Evolutionary conservation across 1,284 basidiomycete species (phyloP), one percentile per base, ranked within the genome.

Genomic region (Laetiporus sulphureus): DNA sequence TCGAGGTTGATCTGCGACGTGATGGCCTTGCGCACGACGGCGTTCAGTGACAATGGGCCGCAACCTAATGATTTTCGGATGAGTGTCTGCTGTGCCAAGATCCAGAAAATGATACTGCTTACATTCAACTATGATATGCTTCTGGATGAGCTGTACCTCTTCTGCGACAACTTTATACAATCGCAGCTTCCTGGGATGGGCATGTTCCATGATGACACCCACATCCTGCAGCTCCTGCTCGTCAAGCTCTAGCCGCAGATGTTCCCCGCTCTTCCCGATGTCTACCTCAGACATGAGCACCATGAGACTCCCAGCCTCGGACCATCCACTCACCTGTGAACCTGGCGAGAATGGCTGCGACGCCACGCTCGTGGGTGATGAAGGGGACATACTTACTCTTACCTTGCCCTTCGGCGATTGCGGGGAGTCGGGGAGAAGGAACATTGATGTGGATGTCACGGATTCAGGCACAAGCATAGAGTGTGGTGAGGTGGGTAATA

Each of bases 121-220:
- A 77, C 83, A 85, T 23, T 79, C 81, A 36, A 89, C 84, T 32
- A 83, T 66, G 34, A 85, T 59, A 8, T 74, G 63, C 4, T 83
- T 85, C 48, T 67, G 58, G 4, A 79, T 69, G 5, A 52, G 48
- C 36, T 73, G 68, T 4, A 84, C 73, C 58, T 90, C 88, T 42
- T 85, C 79, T 11, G 70, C 68, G 13, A 91, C 58, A 35, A 90
- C 75, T 36, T 69, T 64, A 37, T 79, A 74, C 36, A 89, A 59
- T 51, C 75, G 80, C n/a, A 90, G 89, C 53, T 81, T 79, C 0
- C 90, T 89, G 1, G 77, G 74, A 32, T 77, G 68, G 8, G 83
- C 83, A 41, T 77, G 68, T 61, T 91, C 88, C 6, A 82, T 72
- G 30, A 91, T 67, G 13, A 77, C 57, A 18, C 69, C 68, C 50